A percentile compares a stretch with the other conserved stretches of the same genome.
Conservation (phyloP, 2,329 filamentous ascomycete genomes). For the Nemania bipapillata region DNA sequence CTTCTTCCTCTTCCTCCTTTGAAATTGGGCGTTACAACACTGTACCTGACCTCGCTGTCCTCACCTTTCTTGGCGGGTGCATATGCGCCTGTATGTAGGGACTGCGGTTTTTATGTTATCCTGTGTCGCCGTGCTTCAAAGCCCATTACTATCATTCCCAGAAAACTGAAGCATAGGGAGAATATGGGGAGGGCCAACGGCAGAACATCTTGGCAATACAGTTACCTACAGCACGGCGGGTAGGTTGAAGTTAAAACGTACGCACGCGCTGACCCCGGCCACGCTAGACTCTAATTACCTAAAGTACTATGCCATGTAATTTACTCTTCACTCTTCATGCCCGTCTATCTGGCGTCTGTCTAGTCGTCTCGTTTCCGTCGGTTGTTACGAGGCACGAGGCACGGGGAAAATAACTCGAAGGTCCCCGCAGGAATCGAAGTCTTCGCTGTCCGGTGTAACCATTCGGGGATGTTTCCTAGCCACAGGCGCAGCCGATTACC, state of each 20-base stretch:
- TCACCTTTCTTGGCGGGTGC: conserved; percentile 1
- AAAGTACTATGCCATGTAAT: conserved; percentile 14
- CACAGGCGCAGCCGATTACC: conserved; percentile 35
- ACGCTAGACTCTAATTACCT: too few species aligned
- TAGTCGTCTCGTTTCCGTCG: conserved; percentile 9
- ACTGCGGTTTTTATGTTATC: neutral
- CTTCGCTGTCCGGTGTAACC: conserved; percentile 37
- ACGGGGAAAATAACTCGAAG: conserved; percentile 6
- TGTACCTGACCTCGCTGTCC: neutral
- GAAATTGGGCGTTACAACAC: conserved; percentile 4
- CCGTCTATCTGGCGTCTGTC: neutral
- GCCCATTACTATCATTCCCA: neutral
- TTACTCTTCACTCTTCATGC: too few species aligned
- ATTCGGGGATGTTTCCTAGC: conserved; percentile 29
- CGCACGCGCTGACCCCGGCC: conserved; percentile 2
- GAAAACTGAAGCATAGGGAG: neutral
- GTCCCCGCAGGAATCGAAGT: conserved; percentile 23
- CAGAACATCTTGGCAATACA: neutral
- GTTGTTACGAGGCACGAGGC: conserved; percentile 28
- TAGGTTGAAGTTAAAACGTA: neutral
- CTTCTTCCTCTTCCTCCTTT: conserved; percentile 25
- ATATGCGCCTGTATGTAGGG: neutral
- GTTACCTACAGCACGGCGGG: too few species aligned
- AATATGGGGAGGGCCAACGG: neutral
- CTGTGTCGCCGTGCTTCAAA: neutral